These are phyloP conservation scores for Lycium ferocissimum DNA, from an alignment of 257 asterid genomes.

Conservation along the genomic window DNA sequence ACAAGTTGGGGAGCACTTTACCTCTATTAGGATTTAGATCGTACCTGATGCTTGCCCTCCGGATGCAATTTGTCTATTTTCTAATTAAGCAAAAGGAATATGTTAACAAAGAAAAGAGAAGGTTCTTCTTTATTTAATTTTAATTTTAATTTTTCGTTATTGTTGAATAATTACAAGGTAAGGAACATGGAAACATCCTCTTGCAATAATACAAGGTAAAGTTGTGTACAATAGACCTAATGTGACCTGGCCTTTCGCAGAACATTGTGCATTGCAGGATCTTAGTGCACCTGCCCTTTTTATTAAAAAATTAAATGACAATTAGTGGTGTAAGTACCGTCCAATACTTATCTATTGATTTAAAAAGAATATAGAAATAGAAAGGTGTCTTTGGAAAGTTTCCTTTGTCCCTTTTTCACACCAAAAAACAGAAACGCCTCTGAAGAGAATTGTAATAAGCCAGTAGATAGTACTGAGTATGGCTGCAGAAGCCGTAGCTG, in stretches of 20 bases:
- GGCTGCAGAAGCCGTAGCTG: not conserved
- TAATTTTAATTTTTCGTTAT: not conserved
- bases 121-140: not conserved
- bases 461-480: not conserved
- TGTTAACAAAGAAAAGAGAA: not conserved
- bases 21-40: conserved; percentile 24
- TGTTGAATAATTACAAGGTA: not conserved
- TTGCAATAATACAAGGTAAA: not conserved
- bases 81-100: not conserved
- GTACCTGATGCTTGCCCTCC: not conserved
- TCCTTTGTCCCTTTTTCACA: not conserved
- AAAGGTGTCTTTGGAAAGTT: not conserved
- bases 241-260: not conserved
- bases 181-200: not conserved
- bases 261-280: not conserved
- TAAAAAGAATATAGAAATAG: not conserved
- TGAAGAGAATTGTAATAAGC: not conserved
- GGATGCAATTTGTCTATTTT: not conserved
- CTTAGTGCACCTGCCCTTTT: not conserved
- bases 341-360: not conserved
- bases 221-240: not conserved
- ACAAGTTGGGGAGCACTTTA: conserved; percentile 1
- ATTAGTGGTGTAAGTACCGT: not conserved
- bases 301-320: not conserved
- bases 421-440: not conserved